Evolutionary conservation across 164 flowering plant genomes (phyloP).

Genomic region (Piper betle): DNA sequence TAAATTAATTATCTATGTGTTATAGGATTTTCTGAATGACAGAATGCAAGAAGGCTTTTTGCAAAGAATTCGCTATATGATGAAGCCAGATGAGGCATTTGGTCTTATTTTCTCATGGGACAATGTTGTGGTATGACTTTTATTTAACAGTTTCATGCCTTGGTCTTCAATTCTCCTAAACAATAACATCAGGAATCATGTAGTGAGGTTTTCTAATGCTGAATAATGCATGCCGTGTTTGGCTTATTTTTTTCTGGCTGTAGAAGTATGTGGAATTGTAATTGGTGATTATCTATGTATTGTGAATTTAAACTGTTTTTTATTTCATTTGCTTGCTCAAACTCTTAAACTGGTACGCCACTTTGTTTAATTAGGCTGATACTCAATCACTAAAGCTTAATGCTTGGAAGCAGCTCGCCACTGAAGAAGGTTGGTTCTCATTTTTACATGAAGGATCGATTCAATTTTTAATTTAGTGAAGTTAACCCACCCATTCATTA

Average conservation of each 20-base stretch:
- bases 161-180: neutral
- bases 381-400: constrained; percentile 50
- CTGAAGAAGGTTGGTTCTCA: constrained; percentile 54
- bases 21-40: constrained; percentile 83
- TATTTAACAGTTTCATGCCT: neutral
- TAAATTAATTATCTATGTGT: neutral
- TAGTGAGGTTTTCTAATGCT: too few species aligned
- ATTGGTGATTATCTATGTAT: neutral
- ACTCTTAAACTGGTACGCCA: neutral
- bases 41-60: constrained; percentile 80
- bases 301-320: neutral
- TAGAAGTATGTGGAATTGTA: too few species aligned
- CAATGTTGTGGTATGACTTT: constrained; percentile 73
- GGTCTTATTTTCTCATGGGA: constrained; percentile 99
- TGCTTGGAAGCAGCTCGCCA: constrained; percentile 81
- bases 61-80: constrained; percentile 72
- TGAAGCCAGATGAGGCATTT: constrained; percentile 99
- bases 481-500: too few species aligned
- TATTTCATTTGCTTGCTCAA: neutral
- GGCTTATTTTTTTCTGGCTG: too few species aligned
- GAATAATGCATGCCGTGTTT: too few species aligned
- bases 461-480: too few species aligned
- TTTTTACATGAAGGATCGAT: neutral
- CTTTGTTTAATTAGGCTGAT: constrained; percentile 47
- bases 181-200: too few species aligned